Percentiles rank a stretch among this genome's conserved stretches.
Evolutionary conservation across 306 rosid species (phyloP).

Genomic region (Rosa persica): DNA sequence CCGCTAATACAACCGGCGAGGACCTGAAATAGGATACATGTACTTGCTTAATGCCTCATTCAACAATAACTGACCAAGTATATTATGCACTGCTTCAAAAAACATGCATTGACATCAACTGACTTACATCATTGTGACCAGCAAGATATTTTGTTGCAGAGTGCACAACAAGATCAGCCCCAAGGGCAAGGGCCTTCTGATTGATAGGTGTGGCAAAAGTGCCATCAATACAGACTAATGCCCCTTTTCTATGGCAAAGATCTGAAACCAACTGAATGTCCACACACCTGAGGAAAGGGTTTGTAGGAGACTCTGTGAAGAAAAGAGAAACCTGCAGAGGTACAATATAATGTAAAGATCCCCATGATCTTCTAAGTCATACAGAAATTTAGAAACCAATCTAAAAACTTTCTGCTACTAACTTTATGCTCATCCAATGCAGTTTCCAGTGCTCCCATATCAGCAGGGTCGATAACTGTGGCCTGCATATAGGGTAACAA

Average conservation of each 20-base stretch:
- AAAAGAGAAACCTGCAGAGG: conserved; percentile 72
- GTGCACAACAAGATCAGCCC: conserved; percentile 88
- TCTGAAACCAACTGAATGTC: conserved; percentile 90
- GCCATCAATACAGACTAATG: conserved; percentile 89
- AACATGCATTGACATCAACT: conserved; percentile 11
- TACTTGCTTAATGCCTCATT: conserved; percentile 9
- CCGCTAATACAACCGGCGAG: conserved; percentile 91
- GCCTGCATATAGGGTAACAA: conserved; percentile 48
- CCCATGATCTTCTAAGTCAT: not conserved
- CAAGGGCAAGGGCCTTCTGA: conserved; percentile 88
- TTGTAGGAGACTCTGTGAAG: conserved; percentile 97
- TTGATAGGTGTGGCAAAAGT: conserved; percentile 96
- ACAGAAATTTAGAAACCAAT: conserved; percentile 7
- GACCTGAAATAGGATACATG: conserved; percentile 50
- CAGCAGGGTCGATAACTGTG: conserved; percentile 88
- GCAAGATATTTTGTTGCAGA: conserved; percentile 86
- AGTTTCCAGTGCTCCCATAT: conserved; percentile 60
- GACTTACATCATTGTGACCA: conserved; percentile 92
- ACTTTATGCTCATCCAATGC: conserved; percentile 78
- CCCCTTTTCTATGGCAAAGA: conserved; percentile 79
- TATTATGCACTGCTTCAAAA: not conserved
- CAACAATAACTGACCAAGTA: conserved; percentile 1
- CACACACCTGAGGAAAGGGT: conserved; percentile 94
- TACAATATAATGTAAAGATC: conserved; percentile 17
- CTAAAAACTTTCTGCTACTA: conserved; percentile 30